Evolutionary conservation across 768 basidiomycete genomes (phyloP).

Genomic region (Asterophora parasitica): DNA sequence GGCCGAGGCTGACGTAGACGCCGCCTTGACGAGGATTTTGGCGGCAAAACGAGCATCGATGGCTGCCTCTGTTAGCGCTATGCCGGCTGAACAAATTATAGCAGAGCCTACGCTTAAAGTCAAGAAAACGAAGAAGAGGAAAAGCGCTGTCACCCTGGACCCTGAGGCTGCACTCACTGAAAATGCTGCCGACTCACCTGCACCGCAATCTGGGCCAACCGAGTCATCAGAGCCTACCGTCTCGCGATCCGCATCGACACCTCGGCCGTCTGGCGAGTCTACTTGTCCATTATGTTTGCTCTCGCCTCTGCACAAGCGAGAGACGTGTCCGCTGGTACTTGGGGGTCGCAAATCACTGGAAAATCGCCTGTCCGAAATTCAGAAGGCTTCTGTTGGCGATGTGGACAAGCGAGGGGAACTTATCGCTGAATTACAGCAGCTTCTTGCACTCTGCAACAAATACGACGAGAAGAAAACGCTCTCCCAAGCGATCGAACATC

Average conservation of each 20-base stretch:
- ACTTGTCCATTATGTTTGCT: slow-evolving; percentile 44
- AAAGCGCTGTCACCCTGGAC: neutral
- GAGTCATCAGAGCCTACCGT: neutral
- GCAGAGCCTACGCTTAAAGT: neutral
- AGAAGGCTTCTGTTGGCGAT: slow-evolving; percentile 21
- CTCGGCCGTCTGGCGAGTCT: neutral
- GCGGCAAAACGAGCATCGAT: slow-evolving; percentile 13
- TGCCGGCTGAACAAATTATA: neutral
- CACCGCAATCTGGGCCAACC: neutral
- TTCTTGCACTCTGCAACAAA: slow-evolving; percentile 15
- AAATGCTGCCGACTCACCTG: neutral
- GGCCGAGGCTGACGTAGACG: slow-evolving; percentile 14
- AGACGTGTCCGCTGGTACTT: slow-evolving; percentile 43
- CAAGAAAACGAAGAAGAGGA: neutral
- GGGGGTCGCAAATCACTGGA: slow-evolving; percentile 39
- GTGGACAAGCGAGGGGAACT: slow-evolving; percentile 22
- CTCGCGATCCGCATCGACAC: neutral
- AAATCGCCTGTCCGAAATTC: slow-evolving; percentile 41
- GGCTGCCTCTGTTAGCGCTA: neutral
- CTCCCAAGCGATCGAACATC: neutral
- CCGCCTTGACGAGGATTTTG: slow-evolving; percentile 11
- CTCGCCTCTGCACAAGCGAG: slow-evolving; percentile 42
- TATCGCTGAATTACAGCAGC: slow-evolving; percentile 38
- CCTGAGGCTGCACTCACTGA: neutral
- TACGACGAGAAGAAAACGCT: neutral